A percentile compares a stretch with the other conserved stretches of the same genome.
Conservation (phyloP, 305 asterid genomes). For the Fraxinus velutina region DNA sequence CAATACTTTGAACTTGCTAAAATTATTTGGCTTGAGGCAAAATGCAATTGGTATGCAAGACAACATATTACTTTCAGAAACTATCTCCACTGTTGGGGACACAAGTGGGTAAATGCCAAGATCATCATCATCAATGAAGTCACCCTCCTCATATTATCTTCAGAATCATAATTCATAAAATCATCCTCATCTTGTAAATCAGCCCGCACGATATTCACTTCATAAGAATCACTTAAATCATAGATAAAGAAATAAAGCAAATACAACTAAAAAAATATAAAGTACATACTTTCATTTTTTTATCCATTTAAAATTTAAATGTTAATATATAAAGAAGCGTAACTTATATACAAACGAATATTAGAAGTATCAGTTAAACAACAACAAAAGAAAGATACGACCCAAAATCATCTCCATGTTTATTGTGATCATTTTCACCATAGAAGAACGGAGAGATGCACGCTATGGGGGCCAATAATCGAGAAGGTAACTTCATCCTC, state of each 20-base stretch:
- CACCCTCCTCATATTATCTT: slow-evolving; percentile 43
- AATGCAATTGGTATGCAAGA: background rate
- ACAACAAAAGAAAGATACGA: slow-evolving; percentile 51
- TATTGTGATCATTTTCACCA: slow-evolving; percentile 40
- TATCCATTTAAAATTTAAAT: background rate
- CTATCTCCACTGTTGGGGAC: slow-evolving; percentile 51
- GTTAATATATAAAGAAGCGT: background rate
- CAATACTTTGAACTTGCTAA: background rate
- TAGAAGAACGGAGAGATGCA: slow-evolving; percentile 82
- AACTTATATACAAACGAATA: background rate
- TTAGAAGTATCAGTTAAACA: background rate
- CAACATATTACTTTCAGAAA: background rate
- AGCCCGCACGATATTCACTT: slow-evolving; percentile 34
- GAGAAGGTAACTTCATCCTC: slow-evolving; percentile 66
- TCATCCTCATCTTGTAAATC: slow-evolving; percentile 53
- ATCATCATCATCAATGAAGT: slow-evolving; percentile 44
- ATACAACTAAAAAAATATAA: background rate
- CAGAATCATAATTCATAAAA: slow-evolving; percentile 40
- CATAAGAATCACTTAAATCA: slow-evolving; percentile 43
- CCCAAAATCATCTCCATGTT: slow-evolving; percentile 34
- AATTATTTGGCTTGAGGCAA: background rate
- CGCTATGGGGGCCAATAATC: slow-evolving; percentile 56
- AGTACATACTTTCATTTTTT: background rate
- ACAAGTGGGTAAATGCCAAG: slow-evolving; percentile 28
- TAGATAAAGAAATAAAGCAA: slow-evolving; percentile 28